These are phyloP conservation scores for Leccinum uliginosum DNA, from an alignment of 768 basidiomycete genomes.

Conservation along the genomic window DNA sequence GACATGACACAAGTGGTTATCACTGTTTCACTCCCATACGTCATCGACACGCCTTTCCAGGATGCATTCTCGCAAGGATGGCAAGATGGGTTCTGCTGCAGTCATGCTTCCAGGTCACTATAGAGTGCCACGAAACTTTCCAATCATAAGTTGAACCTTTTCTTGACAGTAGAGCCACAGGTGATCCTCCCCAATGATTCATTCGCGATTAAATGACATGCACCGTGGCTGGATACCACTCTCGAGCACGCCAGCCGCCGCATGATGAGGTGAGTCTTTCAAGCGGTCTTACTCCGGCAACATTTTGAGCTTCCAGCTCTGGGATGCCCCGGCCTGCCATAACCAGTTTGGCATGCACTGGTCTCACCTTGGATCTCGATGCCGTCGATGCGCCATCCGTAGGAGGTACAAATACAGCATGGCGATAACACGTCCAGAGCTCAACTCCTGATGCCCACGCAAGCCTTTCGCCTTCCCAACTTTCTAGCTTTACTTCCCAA, in stretches of 20 bases:
- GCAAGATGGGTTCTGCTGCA: neutral
- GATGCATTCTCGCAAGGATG: neutral
- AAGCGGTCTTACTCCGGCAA: neutral
- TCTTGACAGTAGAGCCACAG: neutral
- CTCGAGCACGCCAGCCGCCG: neutral
- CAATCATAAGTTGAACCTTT: neutral
- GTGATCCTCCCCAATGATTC: neutral
- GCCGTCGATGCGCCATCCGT: neutral
- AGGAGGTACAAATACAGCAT: slow-evolving; percentile 15
- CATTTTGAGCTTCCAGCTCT: neutral
- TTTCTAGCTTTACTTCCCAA: slow-evolving; percentile 21
- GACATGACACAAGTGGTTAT: neutral
- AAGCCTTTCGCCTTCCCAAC: slow-evolving; percentile 23
- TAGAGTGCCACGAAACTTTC: neutral
- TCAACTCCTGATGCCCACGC: slow-evolving; percentile 13
- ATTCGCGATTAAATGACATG: neutral
- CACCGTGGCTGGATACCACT: neutral
- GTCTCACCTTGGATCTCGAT: slow-evolving; percentile 17
- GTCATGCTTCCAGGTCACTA: neutral
- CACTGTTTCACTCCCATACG: neutral
- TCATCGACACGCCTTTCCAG: neutral
- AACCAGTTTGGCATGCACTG: neutral
- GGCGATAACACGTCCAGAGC: neutral
- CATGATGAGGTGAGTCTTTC: neutral
- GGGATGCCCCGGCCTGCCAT: slow-evolving; percentile 7